Evolutionary conservation across 352 stramenopile species (phyloP), one percentile per base, ranked within the genome.

Genomic region (Phytophthora pseudosyringae): DNA sequence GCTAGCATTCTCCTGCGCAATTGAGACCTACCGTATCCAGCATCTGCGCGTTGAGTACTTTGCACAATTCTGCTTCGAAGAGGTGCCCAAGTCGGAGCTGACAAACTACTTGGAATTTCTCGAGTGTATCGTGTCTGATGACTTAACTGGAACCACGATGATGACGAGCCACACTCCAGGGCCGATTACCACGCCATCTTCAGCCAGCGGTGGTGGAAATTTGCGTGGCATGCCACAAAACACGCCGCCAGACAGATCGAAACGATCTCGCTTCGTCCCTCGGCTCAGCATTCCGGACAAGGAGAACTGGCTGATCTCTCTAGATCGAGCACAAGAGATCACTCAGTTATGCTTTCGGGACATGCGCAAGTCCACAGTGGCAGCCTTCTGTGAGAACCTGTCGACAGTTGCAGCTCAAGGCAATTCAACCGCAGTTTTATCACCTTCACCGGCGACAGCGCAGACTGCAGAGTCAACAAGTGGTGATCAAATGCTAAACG

Each of bases 11-110:
- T 87, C 83, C 2, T 91, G 78, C 48, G 83, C 87, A 6, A 50
- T 93, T 0, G 87, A 95, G 36, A 63, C 51, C 4, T 94, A 91
- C 41, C 87, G 85, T 1, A 26, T 48, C 3, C 80, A 93, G 49
- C 81, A 92, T 46, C 43, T 91, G 5, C 85, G 87, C 2, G 83
- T 94, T 13, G 85, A 95, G 44, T 81, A 80, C 21, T 94, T 95
- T 57, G 76, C 83, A 10, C 71, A 76, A 1, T 95, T 89, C 53
- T 87, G 86, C 33, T 95, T 93, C 46, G 77, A 93, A 65, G 87
- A 94, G 52, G 73, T 80, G 6, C 41, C 70, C 3, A 85, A 78
- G 55, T 28, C 64, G 7, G 76, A 91, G 53, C 61, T 93, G 8
- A 59, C 33, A 8, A 81, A 88, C 52, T 95, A 89, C 46, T 65